Evolutionary conservation across 2,329 filamentous ascomycete genomes (phyloP), one percentile per base, ranked within the genome.

Genomic region (Neopestalotiopsis clavispora): DNA sequence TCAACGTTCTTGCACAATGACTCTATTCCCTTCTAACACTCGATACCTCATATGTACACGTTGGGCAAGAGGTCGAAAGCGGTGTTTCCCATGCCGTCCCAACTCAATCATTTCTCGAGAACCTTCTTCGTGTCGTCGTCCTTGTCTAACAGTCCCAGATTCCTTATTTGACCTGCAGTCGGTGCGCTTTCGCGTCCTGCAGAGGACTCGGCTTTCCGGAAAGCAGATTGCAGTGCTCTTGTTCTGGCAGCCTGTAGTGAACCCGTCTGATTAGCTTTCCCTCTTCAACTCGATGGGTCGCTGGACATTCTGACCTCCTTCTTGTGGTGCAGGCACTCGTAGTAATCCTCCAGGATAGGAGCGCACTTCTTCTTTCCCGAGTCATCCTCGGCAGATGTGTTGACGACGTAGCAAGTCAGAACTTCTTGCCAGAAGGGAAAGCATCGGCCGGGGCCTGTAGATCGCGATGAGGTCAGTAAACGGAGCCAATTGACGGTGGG

Each of bases 341-440:
- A 97, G 86, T 99, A 99, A 81, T 99, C 96, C 81, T 99, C 96
- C 74, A 98, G 86, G 4, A 90, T 89, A 17, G 93, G 91, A 20
- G 87, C 84, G 81, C 97, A 99, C 84, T 97, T 97, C 82, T 91
- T 92, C 85, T 95, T 96, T 75, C 94, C 94, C 17, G 90, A 89
- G 74, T 90, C 86, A 78, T 95, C 92, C 68, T 95, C 92, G 73
- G 92, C 85, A 73, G 87, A 89, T 68, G 94, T 94, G 85, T 98
- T 98, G 79, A 97, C 91, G 71, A 98, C 94, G 82, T 99, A 99
- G 90, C 96, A 99, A 77, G 94, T 94, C 80, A 99, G 92, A 74
- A 98, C 91, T 84, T 99, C 96, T 85, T 99, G 96, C 96, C 96
- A 99, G 90, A 98, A 99, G 80, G 95, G 94, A 86, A 97, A 98